Base-by-base conservation (phyloP, 768 basidiomycete genomes). In the Hortiboletus campestris region DNA sequence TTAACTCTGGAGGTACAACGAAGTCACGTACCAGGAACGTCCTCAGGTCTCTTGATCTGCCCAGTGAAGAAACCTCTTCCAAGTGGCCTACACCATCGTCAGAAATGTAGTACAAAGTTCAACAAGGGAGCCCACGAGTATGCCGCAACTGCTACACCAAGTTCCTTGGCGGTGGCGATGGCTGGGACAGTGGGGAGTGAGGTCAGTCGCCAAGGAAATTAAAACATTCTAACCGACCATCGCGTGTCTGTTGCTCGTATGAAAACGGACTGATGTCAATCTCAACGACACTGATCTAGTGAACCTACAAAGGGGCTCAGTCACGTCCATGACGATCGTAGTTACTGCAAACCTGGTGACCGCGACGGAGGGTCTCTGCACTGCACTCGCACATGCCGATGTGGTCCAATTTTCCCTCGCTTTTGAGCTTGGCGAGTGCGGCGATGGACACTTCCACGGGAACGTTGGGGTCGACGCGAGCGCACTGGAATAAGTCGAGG, bases 211-310 rank as follows among this genome's bases (percentile, higher is more conserved):
- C 14, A 17, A 25, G 25, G 42, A 20, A 41, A 11, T 25, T 22
- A 17, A 43, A 16, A 25, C 9, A 34, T 5, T 5, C 16, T 16
- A 28, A 43, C 48, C 6, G 17, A 49, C 49, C 49, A 3, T 31
- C 29, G 7, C 47, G 35, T n/a, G 36, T 78, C 55, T 80, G 74
- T 25, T 75, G 73, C 59, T 81, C 81, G 53, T 82, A 84, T 2
- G 79, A 73, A 76, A 81, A 85, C 13, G 81, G 78, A 57, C 83
- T 85, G 39, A 85, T 70, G 63, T 90, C 87, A 46, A 88, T 85
- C 65, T 89, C 86, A 13, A 85, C 81, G 19, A 79, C 75, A 20
- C 80, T 74, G 56, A 87, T 77, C 2, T 80, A 82, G 46, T 79
- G 74, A 13, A 85, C 72, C 79, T 85, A 48, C 6, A 11, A 29